Conservation (phyloP, 768 basidiomycete genomes). For the Rhodosporidiobolus sp. region DNA sequence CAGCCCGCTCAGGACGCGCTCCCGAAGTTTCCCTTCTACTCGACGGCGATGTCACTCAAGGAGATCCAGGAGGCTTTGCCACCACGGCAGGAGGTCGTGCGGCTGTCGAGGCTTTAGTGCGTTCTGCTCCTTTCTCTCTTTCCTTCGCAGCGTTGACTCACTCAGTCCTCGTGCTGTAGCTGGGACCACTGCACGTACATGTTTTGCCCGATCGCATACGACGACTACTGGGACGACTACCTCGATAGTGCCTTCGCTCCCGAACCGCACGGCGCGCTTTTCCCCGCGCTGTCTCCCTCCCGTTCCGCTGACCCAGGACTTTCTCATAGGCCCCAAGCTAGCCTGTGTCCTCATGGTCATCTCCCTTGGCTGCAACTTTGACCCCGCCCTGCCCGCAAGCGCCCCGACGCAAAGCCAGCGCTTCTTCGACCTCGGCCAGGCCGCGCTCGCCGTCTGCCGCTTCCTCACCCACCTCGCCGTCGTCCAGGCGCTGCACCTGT, state of each 20-base stretch:
- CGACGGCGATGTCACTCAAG: neutral
- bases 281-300: neutral
- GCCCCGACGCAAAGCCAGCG: neutral
- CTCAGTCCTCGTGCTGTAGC: neutral
- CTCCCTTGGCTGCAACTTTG: neutral
- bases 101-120: neutral
- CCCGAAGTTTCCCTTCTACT: neutral
- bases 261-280: neutral
- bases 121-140: neutral
- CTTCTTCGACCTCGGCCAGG: neutral
- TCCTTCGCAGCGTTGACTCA: neutral
- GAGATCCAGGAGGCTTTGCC: neutral
- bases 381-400: neutral
- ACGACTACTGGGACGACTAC: neutral
- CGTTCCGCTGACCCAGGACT: neutral
- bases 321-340: neutral
- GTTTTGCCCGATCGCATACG: neutral
- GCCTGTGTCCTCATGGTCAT: slow-evolving; percentile 2
- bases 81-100: neutral
- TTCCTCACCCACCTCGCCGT: neutral
- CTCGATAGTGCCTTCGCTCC: neutral
- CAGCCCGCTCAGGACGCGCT: neutral
- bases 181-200: neutral
- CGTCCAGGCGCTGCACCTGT: neutral
- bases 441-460: neutral